A percentile compares a stretch with the other conserved stretches of the same genome.
phyloP scores from a whole-genome alignment of 2,329 filamentous ascomycete genomes.

The Ophiosphaerella herpotricha region DNA sequence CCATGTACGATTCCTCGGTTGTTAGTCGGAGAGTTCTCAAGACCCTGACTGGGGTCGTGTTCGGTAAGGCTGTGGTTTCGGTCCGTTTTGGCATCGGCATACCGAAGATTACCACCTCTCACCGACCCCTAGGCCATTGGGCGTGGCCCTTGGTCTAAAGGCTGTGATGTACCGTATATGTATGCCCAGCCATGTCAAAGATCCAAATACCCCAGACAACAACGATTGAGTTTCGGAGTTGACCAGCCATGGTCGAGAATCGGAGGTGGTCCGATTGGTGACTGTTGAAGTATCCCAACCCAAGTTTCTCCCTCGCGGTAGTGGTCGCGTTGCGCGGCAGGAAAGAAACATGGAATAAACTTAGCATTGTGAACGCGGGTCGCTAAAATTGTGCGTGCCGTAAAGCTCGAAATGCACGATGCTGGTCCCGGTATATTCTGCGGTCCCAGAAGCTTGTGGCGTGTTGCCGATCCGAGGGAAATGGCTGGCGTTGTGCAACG shows the following conservation, averaged over 20 bases:
- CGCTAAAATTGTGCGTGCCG: not conserved
- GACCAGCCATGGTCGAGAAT: not conserved
- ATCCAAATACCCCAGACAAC: not conserved
- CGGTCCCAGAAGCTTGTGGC: not conserved
- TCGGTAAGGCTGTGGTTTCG: not conserved
- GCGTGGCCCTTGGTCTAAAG: not conserved
- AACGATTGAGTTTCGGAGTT: not conserved
- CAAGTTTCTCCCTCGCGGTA: not conserved
- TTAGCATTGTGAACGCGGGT: not conserved
- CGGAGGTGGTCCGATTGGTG: conserved; percentile 5
- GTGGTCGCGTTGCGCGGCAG: conserved; percentile 2
- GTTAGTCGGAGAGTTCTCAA: not conserved
- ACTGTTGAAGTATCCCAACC: not conserved
- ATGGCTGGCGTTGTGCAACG: conserved; percentile 1
- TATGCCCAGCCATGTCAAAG: no score
- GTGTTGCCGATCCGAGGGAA: not conserved
- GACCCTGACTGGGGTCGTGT: not conserved
- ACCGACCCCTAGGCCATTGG: not conserved
- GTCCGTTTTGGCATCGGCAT: conserved; percentile 19
- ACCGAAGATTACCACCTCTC: conserved; percentile 12
- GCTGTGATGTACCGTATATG: not conserved
- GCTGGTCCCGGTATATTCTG: not conserved
- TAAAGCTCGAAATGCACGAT: no score
- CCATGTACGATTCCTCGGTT: not conserved
- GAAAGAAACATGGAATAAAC: not conserved